Conservation (phyloP, 345 rosid species). For the Salix purpurea region DNA sequence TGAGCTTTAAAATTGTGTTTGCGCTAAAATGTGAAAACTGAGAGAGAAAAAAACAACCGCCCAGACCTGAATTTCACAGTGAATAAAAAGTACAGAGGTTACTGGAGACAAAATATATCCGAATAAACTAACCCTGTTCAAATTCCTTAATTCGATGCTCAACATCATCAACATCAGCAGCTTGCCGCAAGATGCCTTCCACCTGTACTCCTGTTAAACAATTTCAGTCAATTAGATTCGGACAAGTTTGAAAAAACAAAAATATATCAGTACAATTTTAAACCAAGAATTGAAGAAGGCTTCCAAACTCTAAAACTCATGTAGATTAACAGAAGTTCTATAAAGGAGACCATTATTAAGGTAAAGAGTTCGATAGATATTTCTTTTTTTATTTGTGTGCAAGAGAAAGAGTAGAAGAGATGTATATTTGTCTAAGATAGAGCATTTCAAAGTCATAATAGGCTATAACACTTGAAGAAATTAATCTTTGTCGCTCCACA, state of each 20-base stretch:
- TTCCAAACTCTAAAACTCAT: not conserved
- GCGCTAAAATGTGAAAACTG: not conserved
- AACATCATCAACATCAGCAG: constrained; percentile 97
- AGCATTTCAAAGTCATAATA: not conserved
- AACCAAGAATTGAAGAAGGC: not conserved
- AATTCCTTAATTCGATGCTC: constrained; percentile 81
- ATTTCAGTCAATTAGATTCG: constrained; percentile 25
- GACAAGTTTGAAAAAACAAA: not conserved
- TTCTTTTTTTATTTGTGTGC: not conserved
- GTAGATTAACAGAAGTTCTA: not conserved
- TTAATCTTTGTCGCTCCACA: not conserved
- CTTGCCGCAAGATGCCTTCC: constrained; percentile 97
- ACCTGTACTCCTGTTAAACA: constrained; percentile 62
- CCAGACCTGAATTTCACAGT: not conserved
- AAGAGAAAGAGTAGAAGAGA: not conserved
- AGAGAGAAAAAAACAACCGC: constrained; percentile 1
- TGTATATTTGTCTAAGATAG: not conserved
- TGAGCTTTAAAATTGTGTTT: not conserved
- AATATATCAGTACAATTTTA: not conserved
- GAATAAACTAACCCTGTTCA: constrained; percentile 66
- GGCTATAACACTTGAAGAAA: not conserved
- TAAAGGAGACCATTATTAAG: not conserved
- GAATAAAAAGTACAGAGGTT: constrained; percentile 4
- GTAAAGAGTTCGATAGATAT: not conserved
- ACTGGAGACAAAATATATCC: constrained; percentile 4